phyloP scores from a whole-genome alignment of 805 yeast genomes.

The Saccharomyces mikatae region DNA sequence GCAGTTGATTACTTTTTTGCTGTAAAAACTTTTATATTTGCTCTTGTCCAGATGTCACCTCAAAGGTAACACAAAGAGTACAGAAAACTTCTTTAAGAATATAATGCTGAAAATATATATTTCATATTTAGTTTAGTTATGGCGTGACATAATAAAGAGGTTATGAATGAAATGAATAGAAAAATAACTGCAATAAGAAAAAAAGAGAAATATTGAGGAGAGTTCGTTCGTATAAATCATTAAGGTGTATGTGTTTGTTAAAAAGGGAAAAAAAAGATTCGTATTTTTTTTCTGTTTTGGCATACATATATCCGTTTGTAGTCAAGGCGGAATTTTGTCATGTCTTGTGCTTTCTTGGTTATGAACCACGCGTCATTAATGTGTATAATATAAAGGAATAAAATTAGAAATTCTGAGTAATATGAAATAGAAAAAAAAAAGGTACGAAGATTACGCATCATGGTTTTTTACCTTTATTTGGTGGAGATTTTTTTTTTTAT shows the following conservation, averaged over 20 bases:
- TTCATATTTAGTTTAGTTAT: not conserved
- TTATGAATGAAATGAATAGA: not conserved
- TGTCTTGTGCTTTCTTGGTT: not conserved
- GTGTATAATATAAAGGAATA: not conserved
- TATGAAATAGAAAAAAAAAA: not conserved
- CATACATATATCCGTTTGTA: not conserved
- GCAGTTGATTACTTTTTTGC: conserved; percentile 22
- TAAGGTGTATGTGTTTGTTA: not conserved
- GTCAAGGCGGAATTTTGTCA: not conserved
- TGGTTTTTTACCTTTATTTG: not conserved
- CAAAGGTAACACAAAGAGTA: not conserved
- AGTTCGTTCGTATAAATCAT: not conserved
- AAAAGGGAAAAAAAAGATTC: not conserved
- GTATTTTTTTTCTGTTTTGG: not conserved
- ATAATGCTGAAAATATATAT: not conserved
- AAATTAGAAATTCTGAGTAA: not conserved
- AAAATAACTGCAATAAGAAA: not conserved
- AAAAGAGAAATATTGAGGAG: not conserved
- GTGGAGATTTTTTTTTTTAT: not conserved
- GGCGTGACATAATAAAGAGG: not conserved
- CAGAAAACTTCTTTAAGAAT: not conserved
- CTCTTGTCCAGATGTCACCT: not conserved
- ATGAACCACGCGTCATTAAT: not conserved
- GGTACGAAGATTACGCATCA: not conserved
- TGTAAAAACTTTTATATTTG: not conserved